These are phyloP conservation scores for Nemania abortiva DNA, from an alignment of 2,329 filamentous ascomycete species.

Conservation along the genomic window DNA sequence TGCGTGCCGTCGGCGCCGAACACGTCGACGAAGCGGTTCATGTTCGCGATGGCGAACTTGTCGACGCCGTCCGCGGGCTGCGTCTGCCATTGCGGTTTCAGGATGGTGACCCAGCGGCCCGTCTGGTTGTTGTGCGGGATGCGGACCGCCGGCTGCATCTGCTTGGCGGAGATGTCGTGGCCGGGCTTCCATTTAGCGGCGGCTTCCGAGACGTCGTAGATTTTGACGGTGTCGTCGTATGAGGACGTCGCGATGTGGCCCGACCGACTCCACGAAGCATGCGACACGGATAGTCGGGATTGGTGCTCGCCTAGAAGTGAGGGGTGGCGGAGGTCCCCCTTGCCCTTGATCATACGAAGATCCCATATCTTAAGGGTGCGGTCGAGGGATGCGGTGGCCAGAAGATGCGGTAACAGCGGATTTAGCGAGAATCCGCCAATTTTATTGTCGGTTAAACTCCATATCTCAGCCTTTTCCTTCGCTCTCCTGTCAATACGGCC, in stretches of 20 bases:
- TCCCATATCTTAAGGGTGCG: constrained; percentile 94
- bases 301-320: constrained; percentile 82
- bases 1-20: constrained; percentile 87
- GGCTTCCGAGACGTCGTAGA: constrained; percentile 80
- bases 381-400: constrained; percentile 91
- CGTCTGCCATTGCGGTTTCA: constrained; percentile 88
- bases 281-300: constrained; percentile 87
- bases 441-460: constrained; percentile 88
- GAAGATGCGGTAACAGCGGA: constrained; percentile 81
- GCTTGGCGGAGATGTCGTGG: constrained; percentile 67
- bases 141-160: constrained; percentile 76
- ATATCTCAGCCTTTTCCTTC: constrained; percentile 71
- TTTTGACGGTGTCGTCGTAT: constrained; percentile 95
- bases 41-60: constrained; percentile 93
- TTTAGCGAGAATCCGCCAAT: constrained; percentile 93
- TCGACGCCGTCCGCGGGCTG: constrained; percentile 82
- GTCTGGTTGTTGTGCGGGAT: constrained; percentile 96
- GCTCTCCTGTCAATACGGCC: constrained; percentile 84
- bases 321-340: constrained; percentile 71
- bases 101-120: constrained; percentile 88
- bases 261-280: constrained; percentile 87
- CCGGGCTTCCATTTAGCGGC: constrained; percentile 70
- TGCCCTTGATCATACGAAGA: constrained; percentile 75
- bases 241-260: constrained; percentile 92
- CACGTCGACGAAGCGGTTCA: constrained; percentile 97